Conservation (phyloP, 2,329 filamentous ascomycete genomes). For the Colletotrichum sp. region DNA sequence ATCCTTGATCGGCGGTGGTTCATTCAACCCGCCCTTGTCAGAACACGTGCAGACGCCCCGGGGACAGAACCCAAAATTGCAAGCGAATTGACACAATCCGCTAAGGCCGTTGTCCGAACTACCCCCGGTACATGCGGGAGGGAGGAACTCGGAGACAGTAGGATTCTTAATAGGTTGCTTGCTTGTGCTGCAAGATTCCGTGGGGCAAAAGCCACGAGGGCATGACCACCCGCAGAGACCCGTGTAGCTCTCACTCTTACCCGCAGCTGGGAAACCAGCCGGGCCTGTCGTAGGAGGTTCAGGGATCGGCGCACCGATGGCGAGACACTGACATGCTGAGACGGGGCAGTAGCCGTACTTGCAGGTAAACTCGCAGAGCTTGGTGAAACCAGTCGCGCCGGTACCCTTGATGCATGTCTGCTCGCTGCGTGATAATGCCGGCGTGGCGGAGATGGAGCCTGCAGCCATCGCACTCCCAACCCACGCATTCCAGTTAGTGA, state of each 20-base stretch:
- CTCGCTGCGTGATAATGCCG: neutral
- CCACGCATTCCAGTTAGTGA: constrained; percentile 13
- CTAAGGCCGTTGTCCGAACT: neutral
- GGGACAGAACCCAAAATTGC: neutral
- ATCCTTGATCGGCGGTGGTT: neutral
- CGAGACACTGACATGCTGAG: neutral
- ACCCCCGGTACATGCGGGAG: constrained; percentile 10
- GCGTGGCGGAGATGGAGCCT: neutral
- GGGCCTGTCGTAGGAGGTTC: neutral
- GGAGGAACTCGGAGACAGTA: neutral
- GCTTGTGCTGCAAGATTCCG: constrained; percentile 24
- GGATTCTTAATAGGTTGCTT: neutral
- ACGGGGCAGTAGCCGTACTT: constrained; percentile 27
- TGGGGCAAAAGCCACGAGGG: constrained; percentile 48
- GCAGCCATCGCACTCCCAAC: neutral
- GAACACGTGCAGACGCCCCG: neutral
- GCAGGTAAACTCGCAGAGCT: constrained; percentile 37
- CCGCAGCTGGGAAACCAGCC: constrained; percentile 13
- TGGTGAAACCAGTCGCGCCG: constrained; percentile 34
- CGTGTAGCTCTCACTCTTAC: neutral
- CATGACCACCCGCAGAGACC: constrained; percentile 33
- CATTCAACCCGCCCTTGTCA: neutral
- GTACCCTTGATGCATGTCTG: constrained; percentile 29
- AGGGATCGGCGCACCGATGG: neutral
- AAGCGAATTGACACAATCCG: neutral